Conservation (phyloP, 2,329 filamentous ascomycete species). For the Bipolaris zeicola region DNA sequence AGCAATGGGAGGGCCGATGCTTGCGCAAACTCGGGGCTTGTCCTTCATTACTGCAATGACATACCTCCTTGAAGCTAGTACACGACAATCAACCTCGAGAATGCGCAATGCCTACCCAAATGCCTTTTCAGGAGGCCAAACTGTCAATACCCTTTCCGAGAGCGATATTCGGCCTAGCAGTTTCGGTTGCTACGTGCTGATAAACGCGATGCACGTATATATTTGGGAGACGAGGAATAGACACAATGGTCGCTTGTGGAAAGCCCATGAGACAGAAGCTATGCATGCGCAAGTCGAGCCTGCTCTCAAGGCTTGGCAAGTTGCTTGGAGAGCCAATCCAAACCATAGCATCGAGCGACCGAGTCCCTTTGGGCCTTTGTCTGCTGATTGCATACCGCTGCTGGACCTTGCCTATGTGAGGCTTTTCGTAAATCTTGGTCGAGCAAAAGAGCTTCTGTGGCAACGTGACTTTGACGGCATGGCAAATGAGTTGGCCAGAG, state of each 20-base stretch:
- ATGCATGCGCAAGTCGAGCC: conserved; percentile 97
- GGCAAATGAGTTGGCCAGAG: conserved; percentile 81
- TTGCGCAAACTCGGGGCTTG: conserved; percentile 71
- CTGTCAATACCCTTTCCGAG: conserved; percentile 58
- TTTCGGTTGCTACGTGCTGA: conserved; percentile 88
- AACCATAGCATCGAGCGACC: conserved; percentile 83
- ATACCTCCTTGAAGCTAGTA: conserved; percentile 78
- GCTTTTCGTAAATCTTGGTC: conserved; percentile 89
- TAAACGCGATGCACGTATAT: conserved; percentile 95
- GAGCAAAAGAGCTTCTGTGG: conserved; percentile 93
- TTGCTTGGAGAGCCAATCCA: conserved; percentile 86
- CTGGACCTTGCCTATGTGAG: conserved; percentile 91
- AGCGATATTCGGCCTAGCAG: conserved; percentile 80
- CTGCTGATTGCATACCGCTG: conserved; percentile 87
- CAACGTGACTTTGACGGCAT: conserved; percentile 91
- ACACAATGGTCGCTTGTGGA: conserved; percentile 88
- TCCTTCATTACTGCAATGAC: conserved; percentile 84
- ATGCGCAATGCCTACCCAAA: conserved; percentile 50
- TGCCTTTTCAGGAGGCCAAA: conserved; percentile 55
- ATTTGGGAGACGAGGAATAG: conserved; percentile 97
- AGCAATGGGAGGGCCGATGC: conserved; percentile 72
- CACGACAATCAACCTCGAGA: conserved; percentile 57
- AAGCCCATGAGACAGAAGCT: conserved; percentile 86
- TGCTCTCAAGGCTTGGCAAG: conserved; percentile 90
- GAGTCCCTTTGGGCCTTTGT: conserved; percentile 84